Evolutionary conservation across 768 basidiomycete genomes (phyloP), one percentile per base, ranked within the genome.

Genomic region (Boletus rubescentipes): DNA sequence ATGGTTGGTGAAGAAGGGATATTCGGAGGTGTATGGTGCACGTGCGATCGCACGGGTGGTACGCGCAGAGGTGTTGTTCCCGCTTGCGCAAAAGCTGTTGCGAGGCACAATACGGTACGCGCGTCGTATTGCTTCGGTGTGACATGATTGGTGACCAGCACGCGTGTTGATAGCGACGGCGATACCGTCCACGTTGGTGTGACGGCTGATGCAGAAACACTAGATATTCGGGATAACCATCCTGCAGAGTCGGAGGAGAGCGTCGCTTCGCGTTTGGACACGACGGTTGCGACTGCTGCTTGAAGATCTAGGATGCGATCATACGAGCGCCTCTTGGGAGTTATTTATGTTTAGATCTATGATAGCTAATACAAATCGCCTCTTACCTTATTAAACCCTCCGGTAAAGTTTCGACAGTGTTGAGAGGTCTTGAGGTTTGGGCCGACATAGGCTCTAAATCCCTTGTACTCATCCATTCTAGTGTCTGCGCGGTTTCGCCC

Each of bases 1-100:
- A 5, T 90, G 87, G 87, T 77, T 97, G 5, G 89, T 85, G 0
- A 65, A 79, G 53, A 78, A 84, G 42, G 93, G 93, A 0, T 94
- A 91, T 67, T 93, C 91, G 4, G 84, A 90, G 42, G 70, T 86
- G 23, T 95, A 94, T 67, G 93, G 93, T 21, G 93, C 93, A 0
- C 78, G 93, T 31, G 89, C 91, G 7, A 91, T 96, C 51, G 90
- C 90, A 9, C 75, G 93, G n/a, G 83, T 93, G 18, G 89, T 96
- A 5, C 77, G 90, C 47, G 86, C 86, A 47, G 83, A 88, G 61
- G 87, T 97, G 10, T 70, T 93, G 40, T 90, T 90, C 75, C 89
- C 87, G 21, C 74, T 96, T 18, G 93, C 93, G 0, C 83, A 84
- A 67, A 89, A 88, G 66, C 63, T 96, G 63, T 71, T 97, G 57